Base-by-base conservation (phyloP, 148 eudicot species). In the Camellia sinensis region DNA sequence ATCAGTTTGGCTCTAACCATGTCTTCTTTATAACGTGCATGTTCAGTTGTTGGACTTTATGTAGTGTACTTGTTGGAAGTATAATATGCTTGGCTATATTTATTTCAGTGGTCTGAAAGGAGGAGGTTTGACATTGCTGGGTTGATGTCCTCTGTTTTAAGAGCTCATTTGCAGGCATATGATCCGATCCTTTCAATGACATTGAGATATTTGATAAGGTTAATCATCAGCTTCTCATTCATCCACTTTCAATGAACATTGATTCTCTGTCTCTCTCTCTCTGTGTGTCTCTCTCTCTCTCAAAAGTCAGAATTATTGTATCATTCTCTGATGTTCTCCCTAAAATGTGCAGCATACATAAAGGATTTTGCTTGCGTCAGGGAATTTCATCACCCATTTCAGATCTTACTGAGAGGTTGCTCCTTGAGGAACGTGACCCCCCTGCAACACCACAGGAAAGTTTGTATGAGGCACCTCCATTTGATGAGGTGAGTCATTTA, bases 151-250 rank as follows among this genome's bases (percentile, higher is more conserved):
- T 92, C 97, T 79, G 88, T 93, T 56, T 81, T 95, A 77, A 88
- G 97, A 78, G 97, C 97, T 59, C 99, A 91, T 86, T 84, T 95
- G 80, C 91, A 82, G 57, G 99, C 99, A 54, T 90, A 92, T 84
- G 99, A 96, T 83, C 98, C 99, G 0, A 70, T 93, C 69, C 85
- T 96, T 62, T 89, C 92, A 15, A 89, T 96, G 99, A 80, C 95
- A 6, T 82, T 96, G 89, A 88, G 97, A 90, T 96, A 96, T 78
- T 88, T 96, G 86, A 96, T 96, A 84, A 93, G 98, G 98, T 92
- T 12, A 66, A 57, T 17, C 52, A 41, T 54, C 79, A 59, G n/a
- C 21, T 81, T 72, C 8, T 67, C 21, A 62, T 15, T 54, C 54
- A 68, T 73, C 63, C 18, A 74, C 60, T 69, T 79, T 19, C 40